Evolutionary conservation across 2,329 filamentous ascomycete genomes (phyloP), one percentile per base, ranked within the genome.

Genomic region (Neonectria coccinea): DNA sequence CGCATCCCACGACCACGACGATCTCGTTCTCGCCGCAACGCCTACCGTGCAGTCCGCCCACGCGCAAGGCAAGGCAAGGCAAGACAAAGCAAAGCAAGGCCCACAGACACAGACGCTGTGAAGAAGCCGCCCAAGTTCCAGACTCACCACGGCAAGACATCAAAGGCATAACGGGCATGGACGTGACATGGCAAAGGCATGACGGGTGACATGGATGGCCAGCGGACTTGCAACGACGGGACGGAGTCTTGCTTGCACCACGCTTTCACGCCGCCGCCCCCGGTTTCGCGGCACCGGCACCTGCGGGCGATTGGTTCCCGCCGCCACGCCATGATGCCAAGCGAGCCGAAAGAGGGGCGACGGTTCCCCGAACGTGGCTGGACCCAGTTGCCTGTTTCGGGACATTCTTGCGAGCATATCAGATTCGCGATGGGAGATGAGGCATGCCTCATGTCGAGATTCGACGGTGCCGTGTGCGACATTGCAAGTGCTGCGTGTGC

Each of bases 331-430:
- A 69, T 68, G 68, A 71, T 62, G 66, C 66, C 3, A 66, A 58
- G 51, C 22, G 69, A 66, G 60, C 62, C 64, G 61, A 62, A 36
- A n/a, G 36, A 54, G 39, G 44, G 51, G 41, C 45, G 11, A 45
- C 67, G 39, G 68, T 68, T 68, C 67, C 57, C 53, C 66, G 48
- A 63, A 51, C 60, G 64, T 56, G 48, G 58, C 56, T 67, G 63
- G 70, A 56, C 59, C 59, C 60, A 61, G 62, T 69, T 75, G 70
- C 70, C 75, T 59, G 56, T 71, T 77, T 77, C 52, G 67, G 75
- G 75, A 66, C 65, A 77, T 67, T 72, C 73, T 77, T 77, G 75
- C 75, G 75, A 77, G 68, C 45, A 67, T 66, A 66, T 61, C 52
- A 67, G 52, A 62, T 62, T 56, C 60, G 29, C 33, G 36, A 33